Evolutionary conservation across 2,329 filamentous ascomycete genomes (phyloP).

Genomic region (Fonsecaea nubica): DNA sequence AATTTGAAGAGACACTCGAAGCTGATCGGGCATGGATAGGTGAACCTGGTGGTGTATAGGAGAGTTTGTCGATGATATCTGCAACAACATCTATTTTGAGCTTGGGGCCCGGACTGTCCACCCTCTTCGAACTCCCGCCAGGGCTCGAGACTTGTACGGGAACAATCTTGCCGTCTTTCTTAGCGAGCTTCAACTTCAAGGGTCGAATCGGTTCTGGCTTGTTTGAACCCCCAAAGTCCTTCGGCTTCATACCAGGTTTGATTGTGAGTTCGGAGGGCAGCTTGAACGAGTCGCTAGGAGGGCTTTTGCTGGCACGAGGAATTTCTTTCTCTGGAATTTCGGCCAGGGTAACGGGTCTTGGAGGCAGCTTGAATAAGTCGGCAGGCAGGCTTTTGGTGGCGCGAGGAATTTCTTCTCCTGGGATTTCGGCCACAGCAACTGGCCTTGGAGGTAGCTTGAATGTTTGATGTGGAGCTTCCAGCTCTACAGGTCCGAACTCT

Average conservation of each 20-base stretch:
- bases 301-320: conserved; percentile 24
- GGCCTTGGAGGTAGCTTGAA: conserved; percentile 37
- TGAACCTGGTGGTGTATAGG: conserved; percentile 37
- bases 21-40: conserved; percentile 31
- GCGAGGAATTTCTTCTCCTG: conserved; percentile 26
- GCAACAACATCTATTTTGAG: conserved; percentile 30
- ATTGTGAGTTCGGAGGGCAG: conserved; percentile 20
- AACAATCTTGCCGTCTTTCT: conserved; percentile 36
- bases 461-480: conserved; percentile 36
- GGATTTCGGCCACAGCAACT: conserved; percentile 12
- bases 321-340: conserved; percentile 26
- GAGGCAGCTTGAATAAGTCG: conserved; percentile 33
- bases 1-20: conserved; percentile 31
- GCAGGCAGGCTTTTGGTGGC: conserved; percentile 26
- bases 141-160: conserved; percentile 28
- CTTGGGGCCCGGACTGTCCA: conserved; percentile 14
- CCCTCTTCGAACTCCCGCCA: conserved; percentile 1
- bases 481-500: conserved; percentile 30
- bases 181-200: conserved; percentile 33
- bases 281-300: conserved; percentile 32
- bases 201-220: conserved; percentile 27
- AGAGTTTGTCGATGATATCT: conserved; percentile 36
- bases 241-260: conserved; percentile 31
- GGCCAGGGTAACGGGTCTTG: conserved; percentile 19
- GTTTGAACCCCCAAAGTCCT: conserved; percentile 26